Conservation (phyloP, 108 stramenopile genomes). For the Conticribra weissflogii region DNA sequence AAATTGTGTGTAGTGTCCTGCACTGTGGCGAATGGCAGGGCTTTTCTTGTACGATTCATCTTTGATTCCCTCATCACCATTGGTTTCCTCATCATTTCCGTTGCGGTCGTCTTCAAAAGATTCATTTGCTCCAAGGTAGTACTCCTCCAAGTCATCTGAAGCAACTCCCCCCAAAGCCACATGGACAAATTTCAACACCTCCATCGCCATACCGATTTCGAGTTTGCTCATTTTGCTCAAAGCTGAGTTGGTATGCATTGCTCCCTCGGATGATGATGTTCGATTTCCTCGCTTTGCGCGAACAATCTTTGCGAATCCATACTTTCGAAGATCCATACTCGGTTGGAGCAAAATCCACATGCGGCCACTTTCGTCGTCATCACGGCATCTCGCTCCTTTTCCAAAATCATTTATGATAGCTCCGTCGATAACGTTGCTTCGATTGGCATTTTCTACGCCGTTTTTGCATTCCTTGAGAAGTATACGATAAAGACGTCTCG, state of each 20-base stretch:
- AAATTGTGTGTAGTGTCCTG: constrained; percentile 48
- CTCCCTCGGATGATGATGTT: neutral
- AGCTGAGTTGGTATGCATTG: constrained; percentile 1
- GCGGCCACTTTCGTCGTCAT: neutral
- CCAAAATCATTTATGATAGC: neutral
- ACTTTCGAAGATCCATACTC: constrained; percentile 34
- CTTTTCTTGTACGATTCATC: neutral
- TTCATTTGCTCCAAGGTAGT: constrained; percentile 24
- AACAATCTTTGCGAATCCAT: constrained; percentile 39
- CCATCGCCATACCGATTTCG: constrained; percentile 46
- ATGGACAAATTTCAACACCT: constrained; percentile 43
- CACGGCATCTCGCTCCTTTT: neutral
- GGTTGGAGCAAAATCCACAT: constrained; percentile 44
- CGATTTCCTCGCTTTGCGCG: constrained; percentile 13
- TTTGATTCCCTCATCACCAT: constrained; percentile 1
- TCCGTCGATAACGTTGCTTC: constrained; percentile 6
- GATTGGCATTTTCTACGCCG: constrained; percentile 13
- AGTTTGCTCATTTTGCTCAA: constrained; percentile 8
- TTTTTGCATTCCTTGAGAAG: constrained; percentile 20
- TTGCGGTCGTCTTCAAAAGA: neutral
- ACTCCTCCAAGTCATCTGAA: constrained; percentile 40
- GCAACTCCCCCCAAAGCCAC: constrained; percentile 39
- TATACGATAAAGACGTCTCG: constrained; percentile 38
- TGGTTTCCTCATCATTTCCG: neutral
- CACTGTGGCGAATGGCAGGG: constrained; percentile 32